A percentile compares a stretch with the other conserved stretches of the same genome.
These are phyloP conservation scores for Colletotrichum incanum DNA, from an alignment of 2,329 filamentous ascomycete species.

Conservation along the genomic window DNA sequence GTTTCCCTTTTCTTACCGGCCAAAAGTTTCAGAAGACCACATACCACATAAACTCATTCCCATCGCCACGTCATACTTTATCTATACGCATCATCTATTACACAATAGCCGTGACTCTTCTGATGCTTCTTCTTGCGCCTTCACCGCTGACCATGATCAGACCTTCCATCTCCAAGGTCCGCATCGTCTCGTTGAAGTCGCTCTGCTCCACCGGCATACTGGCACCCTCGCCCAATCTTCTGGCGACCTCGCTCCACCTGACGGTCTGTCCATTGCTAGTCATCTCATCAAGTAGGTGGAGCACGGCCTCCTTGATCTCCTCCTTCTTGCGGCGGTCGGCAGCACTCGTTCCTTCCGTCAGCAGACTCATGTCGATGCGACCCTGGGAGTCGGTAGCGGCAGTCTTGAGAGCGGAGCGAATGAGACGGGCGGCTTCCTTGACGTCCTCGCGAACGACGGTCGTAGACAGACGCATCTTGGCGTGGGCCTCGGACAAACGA, in stretches of 20 bases:
- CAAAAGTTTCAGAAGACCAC: slow-evolving; percentile 54
- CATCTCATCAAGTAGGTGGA: slow-evolving; percentile 86
- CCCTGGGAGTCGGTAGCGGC: slow-evolving; percentile 95
- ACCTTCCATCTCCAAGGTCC: slow-evolving; percentile 87
- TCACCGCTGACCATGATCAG: slow-evolving; percentile 86
- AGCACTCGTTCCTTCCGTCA: slow-evolving; percentile 94
- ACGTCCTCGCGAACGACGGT: slow-evolving; percentile 88
- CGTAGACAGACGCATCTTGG: slow-evolving; percentile 91
- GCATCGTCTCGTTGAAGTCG: slow-evolving; percentile 88
- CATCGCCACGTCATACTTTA: slow-evolving; percentile 3
- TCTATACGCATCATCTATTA: slow-evolving; percentile 32
- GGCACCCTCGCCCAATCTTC: slow-evolving; percentile 79
- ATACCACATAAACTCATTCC: slow-evolving; percentile 38
- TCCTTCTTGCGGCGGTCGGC: slow-evolving; percentile 87
- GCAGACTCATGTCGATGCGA: slow-evolving; percentile 94
- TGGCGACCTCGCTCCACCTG: slow-evolving; percentile 84
- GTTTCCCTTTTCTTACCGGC: slow-evolving; percentile 57
- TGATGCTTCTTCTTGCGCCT: slow-evolving; percentile 84
- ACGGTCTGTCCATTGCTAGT: slow-evolving; percentile 77
- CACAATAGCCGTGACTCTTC: slow-evolving; percentile 76
- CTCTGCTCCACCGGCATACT: slow-evolving; percentile 80
- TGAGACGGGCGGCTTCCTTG: slow-evolving; percentile 90
- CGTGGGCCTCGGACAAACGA: slow-evolving; percentile 94
- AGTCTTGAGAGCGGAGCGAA: slow-evolving; percentile 95
- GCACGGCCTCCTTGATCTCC: slow-evolving; percentile 86